Evolutionary conservation across 192 early-diverging fungal species (phyloP), one percentile per base, ranked within the genome.

Genomic region (Gigaspora rosea): DNA sequence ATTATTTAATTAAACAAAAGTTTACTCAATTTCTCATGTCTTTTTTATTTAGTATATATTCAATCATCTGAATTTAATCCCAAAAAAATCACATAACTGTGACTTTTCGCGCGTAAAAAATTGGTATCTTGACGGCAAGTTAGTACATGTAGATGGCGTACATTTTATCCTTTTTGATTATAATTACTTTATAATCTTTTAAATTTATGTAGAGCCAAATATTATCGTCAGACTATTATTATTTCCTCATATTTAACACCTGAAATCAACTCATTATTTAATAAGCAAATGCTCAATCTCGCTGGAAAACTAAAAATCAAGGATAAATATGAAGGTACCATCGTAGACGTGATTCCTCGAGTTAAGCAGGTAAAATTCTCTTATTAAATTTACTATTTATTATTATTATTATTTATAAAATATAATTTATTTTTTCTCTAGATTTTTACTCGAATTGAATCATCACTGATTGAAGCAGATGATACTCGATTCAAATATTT

Each of bases 51-150:
- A 93, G 86, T 91, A 93, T 69, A 81, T 97, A 7, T 94, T 97
- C 73, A 82, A 92, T 15, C 87, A 95, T 75, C 72, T 97, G 81
- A 98, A 99, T 79, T 71, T 86, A 52, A 96, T 92, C 13, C 97
- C 98, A 4, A 96, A 95, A 75, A 87, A 93, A 77, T 83, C 92
- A n/a, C 96, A 96, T 68, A 96, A 91, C 35, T 96, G 95, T 81
- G 96, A 99, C 79, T 98, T 99, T 85, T 96, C 96, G 2, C 88
- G 97, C 20, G 89, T 97, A 50, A 90, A 92, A 59, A 87, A 86
- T 62, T 97, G 93, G 90, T 92, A 88, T 69, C 84, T 99, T 18
- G 97, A 98, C 63, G 93, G 93, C 22, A 89, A 84, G 80, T 88
- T 72, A 70, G 75, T 79, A 27, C 27, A 27, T 27, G 27, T 27